A percentile compares a stretch with the other conserved stretches of the same genome.
phyloP scores from a whole-genome alignment of 352 stramenopile genomes.

The Globisporangium carolinianum region DNA sequence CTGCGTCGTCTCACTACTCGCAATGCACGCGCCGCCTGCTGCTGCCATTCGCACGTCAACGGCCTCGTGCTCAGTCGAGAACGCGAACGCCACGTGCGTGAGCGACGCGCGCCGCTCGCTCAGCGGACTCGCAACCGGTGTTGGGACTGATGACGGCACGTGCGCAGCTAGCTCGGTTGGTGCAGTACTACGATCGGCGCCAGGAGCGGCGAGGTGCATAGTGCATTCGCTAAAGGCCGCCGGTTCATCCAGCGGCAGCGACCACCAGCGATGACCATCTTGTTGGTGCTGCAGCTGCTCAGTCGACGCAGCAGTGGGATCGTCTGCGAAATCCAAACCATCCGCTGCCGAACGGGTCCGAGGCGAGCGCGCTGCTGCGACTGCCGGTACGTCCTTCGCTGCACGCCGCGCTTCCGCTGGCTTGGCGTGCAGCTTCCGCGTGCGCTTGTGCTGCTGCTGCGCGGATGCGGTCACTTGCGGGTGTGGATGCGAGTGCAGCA shows the following conservation, averaged over 20 bases:
- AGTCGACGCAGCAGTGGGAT: too few species aligned
- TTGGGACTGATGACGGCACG: slow-evolving; percentile 17
- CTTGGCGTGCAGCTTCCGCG: slow-evolving; percentile 4
- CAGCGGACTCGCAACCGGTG: slow-evolving; percentile 13
- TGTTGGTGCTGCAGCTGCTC: too few species aligned
- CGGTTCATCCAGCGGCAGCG: too few species aligned
- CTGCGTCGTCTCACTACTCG: not conserved
- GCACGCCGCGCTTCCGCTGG: slow-evolving; percentile 7
- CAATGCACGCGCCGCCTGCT: not conserved
- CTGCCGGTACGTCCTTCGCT: too few species aligned
- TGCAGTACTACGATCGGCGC: slow-evolving; percentile 13
- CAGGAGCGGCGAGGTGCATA: not conserved
- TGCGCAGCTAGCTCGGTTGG: slow-evolving; percentile 14
- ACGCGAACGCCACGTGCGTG: slow-evolving; percentile 1
- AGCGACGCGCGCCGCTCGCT: slow-evolving; percentile 2
- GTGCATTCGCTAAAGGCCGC: too few species aligned
- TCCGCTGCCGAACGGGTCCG: too few species aligned
- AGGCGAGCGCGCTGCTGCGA: too few species aligned
- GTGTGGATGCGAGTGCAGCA: not conserved
- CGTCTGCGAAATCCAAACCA: too few species aligned
- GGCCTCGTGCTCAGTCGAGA: not conserved
- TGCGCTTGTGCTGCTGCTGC: slow-evolving; percentile 7
- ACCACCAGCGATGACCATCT: too few species aligned
- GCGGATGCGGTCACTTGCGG: not conserved
- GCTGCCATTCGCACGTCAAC: not conserved